Percentiles rank a stretch among this genome's conserved stretches.
Conservation (phyloP, 768 basidiomycete species). For the Tylopilus subfusipes region DNA sequence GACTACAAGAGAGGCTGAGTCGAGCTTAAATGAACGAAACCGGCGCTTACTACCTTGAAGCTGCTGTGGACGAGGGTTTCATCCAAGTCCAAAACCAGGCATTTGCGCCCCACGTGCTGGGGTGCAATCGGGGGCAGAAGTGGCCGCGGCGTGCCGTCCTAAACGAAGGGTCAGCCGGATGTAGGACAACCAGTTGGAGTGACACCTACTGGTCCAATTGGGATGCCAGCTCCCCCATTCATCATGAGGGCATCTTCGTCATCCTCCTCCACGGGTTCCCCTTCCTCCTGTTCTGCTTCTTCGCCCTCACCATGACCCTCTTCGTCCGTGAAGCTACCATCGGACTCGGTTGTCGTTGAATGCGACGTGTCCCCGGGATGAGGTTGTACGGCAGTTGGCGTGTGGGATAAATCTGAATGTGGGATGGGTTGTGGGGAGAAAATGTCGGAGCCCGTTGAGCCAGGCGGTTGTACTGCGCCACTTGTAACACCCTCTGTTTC, state of each 20-base stretch:
- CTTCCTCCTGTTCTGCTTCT: constrained; percentile 58
- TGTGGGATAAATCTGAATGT: constrained; percentile 23
- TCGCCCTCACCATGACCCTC: constrained; percentile 69
- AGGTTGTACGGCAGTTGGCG: constrained; percentile 24
- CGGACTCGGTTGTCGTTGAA: constrained; percentile 31
- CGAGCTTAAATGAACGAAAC: not conserved
- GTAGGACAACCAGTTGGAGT: not conserved
- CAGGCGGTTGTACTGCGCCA: constrained; percentile 89
- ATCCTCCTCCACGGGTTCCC: constrained; percentile 67
- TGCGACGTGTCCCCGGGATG: constrained; percentile 31
- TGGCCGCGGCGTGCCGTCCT: constrained; percentile 87
- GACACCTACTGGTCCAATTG: constrained; percentile 78
- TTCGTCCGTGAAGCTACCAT: constrained; percentile 51
- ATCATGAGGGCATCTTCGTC: constrained; percentile 88
- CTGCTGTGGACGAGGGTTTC: constrained; percentile 97
- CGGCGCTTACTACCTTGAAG: constrained; percentile 73
- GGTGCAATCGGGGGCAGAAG: constrained; percentile 82
- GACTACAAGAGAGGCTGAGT: constrained; percentile 50
- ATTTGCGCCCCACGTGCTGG: constrained; percentile 86
- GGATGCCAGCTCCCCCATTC: constrained; percentile 93
- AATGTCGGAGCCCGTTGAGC: constrained; percentile 57
- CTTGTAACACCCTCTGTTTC: constrained; percentile 89
- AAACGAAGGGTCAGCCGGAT: constrained; percentile 4
- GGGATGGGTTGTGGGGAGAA: constrained; percentile 27
- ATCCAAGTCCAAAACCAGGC: constrained; percentile 93